These are phyloP conservation scores for Dalbergia oliveri DNA, from an alignment of 306 rosid species.

Conservation along the genomic window DNA sequence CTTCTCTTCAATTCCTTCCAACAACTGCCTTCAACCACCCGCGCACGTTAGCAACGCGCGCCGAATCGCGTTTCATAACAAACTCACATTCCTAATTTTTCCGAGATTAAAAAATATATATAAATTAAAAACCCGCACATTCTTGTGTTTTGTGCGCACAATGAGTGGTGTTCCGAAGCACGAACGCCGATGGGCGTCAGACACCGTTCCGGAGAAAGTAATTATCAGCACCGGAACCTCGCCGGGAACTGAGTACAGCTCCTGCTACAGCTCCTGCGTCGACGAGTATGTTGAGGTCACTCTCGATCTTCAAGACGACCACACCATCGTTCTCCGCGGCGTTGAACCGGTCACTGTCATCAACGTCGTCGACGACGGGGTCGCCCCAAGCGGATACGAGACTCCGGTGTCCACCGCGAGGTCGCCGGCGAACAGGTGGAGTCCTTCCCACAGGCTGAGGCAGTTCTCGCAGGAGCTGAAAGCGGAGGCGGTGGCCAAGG, in stretches of 20 bases:
- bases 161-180: slow-evolving; percentile 63
- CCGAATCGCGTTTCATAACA: slow-evolving; percentile 32
- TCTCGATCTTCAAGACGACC: slow-evolving; percentile 84
- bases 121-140: not conserved
- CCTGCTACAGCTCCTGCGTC: slow-evolving; percentile 48
- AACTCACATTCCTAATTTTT: not conserved
- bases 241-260: slow-evolving; percentile 62
- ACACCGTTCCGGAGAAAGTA: slow-evolving; percentile 58
- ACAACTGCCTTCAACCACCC: slow-evolving; percentile 3
- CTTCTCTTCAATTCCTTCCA: not conserved
- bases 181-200: slow-evolving; percentile 85
- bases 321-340: slow-evolving; percentile 84
- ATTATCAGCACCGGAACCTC: slow-evolving; percentile 59
- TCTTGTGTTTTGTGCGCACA: slow-evolving; percentile 15
- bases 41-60: slow-evolving; percentile 32
- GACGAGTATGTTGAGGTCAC: slow-evolving; percentile 93
- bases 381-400: slow-evolving; percentile 33
- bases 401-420: slow-evolving; percentile 62
- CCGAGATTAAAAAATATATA: not conserved
- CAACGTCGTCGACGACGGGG: slow-evolving; percentile 60
- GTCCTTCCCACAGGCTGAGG: slow-evolving; percentile 64
- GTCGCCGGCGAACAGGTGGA: slow-evolving; percentile 66
- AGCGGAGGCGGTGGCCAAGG: slow-evolving; percentile 90
- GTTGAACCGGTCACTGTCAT: slow-evolving; percentile 78
- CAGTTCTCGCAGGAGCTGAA: slow-evolving; percentile 92